Percentiles rank a stretch among this genome's conserved stretches.
Evolutionary conservation across 331 rosid species (phyloP).

Genomic region (Quercus phellos): DNA sequence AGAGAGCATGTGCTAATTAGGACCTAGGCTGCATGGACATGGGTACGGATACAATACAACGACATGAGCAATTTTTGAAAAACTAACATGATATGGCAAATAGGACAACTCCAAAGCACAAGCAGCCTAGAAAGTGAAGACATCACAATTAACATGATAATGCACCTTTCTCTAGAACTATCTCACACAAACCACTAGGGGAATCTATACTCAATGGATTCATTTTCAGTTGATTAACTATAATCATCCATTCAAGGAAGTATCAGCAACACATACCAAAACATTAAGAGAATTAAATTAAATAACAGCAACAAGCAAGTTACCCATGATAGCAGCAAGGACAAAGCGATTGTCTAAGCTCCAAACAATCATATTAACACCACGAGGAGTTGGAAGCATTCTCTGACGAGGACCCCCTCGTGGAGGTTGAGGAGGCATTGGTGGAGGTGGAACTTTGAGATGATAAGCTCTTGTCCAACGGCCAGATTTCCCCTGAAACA

Average conservation of each 20-base stretch:
- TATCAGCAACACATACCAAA: not conserved
- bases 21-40: no score
- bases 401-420: slow-evolving; percentile 98
- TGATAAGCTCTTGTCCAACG: slow-evolving; percentile 98
- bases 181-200: not conserved
- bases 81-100: no score
- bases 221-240: not conserved
- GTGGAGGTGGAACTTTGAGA: slow-evolving; percentile 98
- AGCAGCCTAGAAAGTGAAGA: not conserved
- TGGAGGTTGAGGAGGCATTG: slow-evolving; percentile 88
- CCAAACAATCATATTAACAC: slow-evolving; percentile 99
- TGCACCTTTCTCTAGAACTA: not conserved
- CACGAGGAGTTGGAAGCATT: slow-evolving; percentile 96
- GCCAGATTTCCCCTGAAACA: slow-evolving; percentile 76
- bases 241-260: not conserved
- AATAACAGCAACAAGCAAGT: slow-evolving; percentile 19
- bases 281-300: not conserved
- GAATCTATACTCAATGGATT: not conserved
- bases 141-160: not conserved
- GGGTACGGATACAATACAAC: no score
- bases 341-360: slow-evolving; percentile 99
- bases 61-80: no score
- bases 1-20: no score
- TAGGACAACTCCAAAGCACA: not conserved
- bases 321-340: slow-evolving; percentile 99